These are phyloP conservation scores for Phytophthora lateralis DNA, from an alignment of 352 stramenopile genomes.

Conservation along the genomic window DNA sequence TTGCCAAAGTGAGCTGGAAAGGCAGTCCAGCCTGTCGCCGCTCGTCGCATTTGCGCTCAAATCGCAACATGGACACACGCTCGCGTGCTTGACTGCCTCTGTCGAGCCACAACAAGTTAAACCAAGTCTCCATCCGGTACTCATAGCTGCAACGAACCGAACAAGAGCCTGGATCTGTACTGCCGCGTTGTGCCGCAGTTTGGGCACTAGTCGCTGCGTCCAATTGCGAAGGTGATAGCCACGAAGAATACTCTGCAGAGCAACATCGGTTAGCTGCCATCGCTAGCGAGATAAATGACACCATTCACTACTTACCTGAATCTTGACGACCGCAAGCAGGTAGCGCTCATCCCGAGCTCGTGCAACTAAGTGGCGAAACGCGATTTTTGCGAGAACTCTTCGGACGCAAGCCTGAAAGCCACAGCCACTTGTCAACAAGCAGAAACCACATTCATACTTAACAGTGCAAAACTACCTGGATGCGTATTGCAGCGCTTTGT, in stretches of 20 bases:
- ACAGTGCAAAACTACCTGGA: conserved; percentile 41
- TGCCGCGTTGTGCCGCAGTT: conserved; percentile 40
- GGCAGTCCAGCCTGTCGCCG: conserved; percentile 34
- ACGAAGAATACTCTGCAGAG: conserved; percentile 40
- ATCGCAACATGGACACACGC: conserved; percentile 51
- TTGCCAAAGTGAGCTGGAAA: conserved; percentile 53
- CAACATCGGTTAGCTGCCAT: conserved; percentile 2
- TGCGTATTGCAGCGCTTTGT: conserved; percentile 43
- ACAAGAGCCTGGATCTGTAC: conserved; percentile 66
- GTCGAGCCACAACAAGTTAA: conserved; percentile 5
- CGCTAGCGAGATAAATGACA: neutral
- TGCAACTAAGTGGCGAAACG: conserved; percentile 42
- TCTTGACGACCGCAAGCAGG: conserved; percentile 42
- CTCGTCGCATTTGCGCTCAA: conserved; percentile 56
- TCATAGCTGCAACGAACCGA: conserved; percentile 31
- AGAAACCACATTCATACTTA: neutral
- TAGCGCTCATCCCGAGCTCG: conserved; percentile 53
- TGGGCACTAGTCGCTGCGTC: conserved; percentile 52
- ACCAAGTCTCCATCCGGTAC: neutral
- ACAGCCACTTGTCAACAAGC: neutral
- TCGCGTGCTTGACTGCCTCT: conserved; percentile 62
- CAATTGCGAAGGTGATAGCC: conserved; percentile 49
- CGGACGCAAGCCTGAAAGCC: conserved; percentile 42
- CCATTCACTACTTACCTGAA: conserved; percentile 51
- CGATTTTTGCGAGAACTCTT: conserved; percentile 55